Percentiles rank a stretch among this genome's conserved stretches.
These are phyloP conservation scores for Blastobotrys chiropterorum DNA, from an alignment of 805 yeast genomes.

Conservation along the genomic window DNA sequence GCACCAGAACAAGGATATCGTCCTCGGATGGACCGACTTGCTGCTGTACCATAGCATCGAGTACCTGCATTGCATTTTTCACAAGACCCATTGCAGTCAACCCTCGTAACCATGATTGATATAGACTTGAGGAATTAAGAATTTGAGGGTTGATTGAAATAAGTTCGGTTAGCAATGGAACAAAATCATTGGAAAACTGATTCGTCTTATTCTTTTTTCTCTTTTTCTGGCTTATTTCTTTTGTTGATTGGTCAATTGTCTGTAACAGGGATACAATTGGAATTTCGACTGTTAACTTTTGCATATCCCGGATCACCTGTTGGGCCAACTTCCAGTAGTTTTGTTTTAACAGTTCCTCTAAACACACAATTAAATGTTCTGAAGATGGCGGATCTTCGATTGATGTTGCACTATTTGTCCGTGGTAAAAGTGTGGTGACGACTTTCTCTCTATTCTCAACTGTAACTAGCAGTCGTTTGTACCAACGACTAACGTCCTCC, in stretches of 20 bases:
- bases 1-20: slow-evolving; percentile 13
- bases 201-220: neutral
- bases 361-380: neutral
- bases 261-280: slow-evolving; percentile 12
- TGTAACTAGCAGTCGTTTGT: neutral
- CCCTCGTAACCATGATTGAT: slow-evolving; percentile 22
- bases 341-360: neutral
- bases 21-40: slow-evolving; percentile 9
- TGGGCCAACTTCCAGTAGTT: slow-evolving; percentile 14
- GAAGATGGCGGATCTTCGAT: neutral
- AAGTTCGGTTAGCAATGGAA: slow-evolving; percentile 7
- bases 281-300: slow-evolving; percentile 6
- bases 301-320: slow-evolving; percentile 12
- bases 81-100: slow-evolving; percentile 16
- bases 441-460: neutral
- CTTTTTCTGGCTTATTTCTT: neutral
- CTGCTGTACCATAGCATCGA: slow-evolving; percentile 19
- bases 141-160: slow-evolving; percentile 18
- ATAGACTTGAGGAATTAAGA: slow-evolving; percentile 16
- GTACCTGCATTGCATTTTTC: slow-evolving; percentile 16
- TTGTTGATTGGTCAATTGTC: slow-evolving; percentile 12
- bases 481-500: slow-evolving; percentile 1
- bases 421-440: neutral
- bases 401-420: neutral
- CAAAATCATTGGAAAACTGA: neutral